A percentile compares a stretch with the other conserved stretches of the same genome.
These are phyloP conservation scores for Naganishia randhawae DNA, from an alignment of 768 basidiomycete genomes.

Conservation along the genomic window DNA sequence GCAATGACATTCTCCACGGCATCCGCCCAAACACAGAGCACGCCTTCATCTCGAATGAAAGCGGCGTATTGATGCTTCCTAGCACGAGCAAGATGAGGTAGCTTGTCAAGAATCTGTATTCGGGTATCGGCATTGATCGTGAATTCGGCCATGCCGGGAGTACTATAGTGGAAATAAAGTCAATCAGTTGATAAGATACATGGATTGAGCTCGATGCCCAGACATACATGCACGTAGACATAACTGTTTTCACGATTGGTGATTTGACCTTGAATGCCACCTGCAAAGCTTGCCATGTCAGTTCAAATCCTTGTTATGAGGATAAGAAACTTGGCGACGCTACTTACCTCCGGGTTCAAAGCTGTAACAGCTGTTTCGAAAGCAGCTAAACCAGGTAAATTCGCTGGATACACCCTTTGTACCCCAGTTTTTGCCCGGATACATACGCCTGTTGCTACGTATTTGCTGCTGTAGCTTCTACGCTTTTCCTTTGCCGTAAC, in stretches of 20 bases:
- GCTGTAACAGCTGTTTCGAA: conserved; percentile 73
- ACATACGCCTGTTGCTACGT: conserved; percentile 39
- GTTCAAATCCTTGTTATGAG: conserved; percentile 66
- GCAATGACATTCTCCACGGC: conserved; percentile 70
- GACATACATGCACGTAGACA: conserved; percentile 36
- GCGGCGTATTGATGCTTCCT: conserved; percentile 90
- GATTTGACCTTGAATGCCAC: conserved; percentile 70
- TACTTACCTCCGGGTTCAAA: conserved; percentile 70
- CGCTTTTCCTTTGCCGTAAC: conserved; percentile 30
- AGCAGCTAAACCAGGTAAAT: conserved; percentile 71
- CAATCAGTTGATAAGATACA: conserved; percentile 57
- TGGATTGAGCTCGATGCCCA: conserved; percentile 52
- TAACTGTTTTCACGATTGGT: conserved; percentile 45
- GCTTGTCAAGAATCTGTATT: conserved; percentile 77
- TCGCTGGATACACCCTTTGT: conserved; percentile 73
- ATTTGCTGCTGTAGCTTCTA: background rate
- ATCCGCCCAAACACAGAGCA: conserved; percentile 80
- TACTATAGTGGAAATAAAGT: conserved; percentile 25
- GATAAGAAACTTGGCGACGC: background rate
- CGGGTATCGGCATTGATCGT: conserved; percentile 70
- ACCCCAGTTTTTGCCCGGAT: conserved; percentile 43
- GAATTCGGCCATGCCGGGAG: conserved; percentile 42
- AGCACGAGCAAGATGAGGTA: conserved; percentile 68
- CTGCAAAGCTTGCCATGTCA: conserved; percentile 72
- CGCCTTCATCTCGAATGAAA: conserved; percentile 79